Base-by-base conservation (phyloP, 2,329 filamentous ascomycete species). In the Macrophomina tecta region DNA sequence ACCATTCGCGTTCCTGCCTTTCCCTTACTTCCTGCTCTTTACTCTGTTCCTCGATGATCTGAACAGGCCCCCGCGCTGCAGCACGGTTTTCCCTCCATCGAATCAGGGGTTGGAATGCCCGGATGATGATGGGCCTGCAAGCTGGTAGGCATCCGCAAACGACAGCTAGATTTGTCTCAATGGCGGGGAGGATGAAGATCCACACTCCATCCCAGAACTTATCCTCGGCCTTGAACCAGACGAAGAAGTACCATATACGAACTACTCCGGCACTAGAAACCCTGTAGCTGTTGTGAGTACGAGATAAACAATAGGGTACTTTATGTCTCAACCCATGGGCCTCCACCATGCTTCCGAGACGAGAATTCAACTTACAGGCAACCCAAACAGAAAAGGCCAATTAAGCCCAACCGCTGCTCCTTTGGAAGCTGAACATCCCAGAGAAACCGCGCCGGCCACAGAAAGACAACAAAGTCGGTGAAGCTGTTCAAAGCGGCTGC, bases 401-500 rank as follows among this genome's bases (percentile, higher is more conserved):
- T 73, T 5, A 77, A 64, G 1, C 74, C 76, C 3, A 75, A 48
- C 0, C 74, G 70, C 63, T 76, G 73, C 8, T 72, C 69, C 9
- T 69, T 61, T 7, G 75, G 76, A 2, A 76, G 69, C n/a, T 70
- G 69, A 4, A 77, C 68, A 1, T 67, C 70, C 23, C 70, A 67
- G 9, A 77, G 71, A 34, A 74, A 71, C 42, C 71, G 70, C 0
- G 71, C 72, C 2, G 75, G 75, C 74, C 74, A 76, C 1, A 76
- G 69, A 68, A 74, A 77, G 38, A 77, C 70, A 4, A 76, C 40
- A 38, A 77, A 74, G 65, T 78, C 76, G 63, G 73, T 77, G 11
- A 75, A 53, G 63, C 71, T 75, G 49, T 76, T 76, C 45, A 76
- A 42, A 11, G 71, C 72, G 8, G 74, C 73, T 30, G 73, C 69